A percentile compares a stretch with the other conserved stretches of the same genome.
These are phyloP conservation scores for Emmonsia crescens DNA, from an alignment of 2,329 filamentous ascomycete species.

Conservation along the genomic window DNA sequence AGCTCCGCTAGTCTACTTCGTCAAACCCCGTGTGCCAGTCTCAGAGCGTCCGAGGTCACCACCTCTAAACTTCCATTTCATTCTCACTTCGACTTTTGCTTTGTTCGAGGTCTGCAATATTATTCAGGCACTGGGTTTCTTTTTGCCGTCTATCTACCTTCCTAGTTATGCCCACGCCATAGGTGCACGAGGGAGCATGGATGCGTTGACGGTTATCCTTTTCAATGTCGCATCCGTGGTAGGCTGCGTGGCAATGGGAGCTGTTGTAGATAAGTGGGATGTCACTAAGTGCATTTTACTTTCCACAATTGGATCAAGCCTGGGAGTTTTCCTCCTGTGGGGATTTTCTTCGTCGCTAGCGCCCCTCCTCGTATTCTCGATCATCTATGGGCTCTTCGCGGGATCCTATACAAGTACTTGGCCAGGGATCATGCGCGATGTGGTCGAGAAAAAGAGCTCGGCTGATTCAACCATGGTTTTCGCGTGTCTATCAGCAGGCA, in stretches of 20 bases:
- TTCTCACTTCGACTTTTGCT: conserved; percentile 28
- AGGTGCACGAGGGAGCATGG: conserved; percentile 14
- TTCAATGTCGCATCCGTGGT: conserved; percentile 23
- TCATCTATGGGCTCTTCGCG: conserved; percentile 36
- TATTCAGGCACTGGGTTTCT: conserved; percentile 26
- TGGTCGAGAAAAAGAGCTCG: conserved; percentile 24
- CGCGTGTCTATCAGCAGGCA: conserved; percentile 37
- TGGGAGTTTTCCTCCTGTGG: conserved; percentile 38
- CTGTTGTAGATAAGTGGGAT: conserved; percentile 31
- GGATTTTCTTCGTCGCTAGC: conserved; percentile 34
- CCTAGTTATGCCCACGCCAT: conserved; percentile 25
- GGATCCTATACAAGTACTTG: conserved; percentile 35
- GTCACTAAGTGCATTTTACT: conserved; percentile 30
- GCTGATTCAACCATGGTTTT: conserved; percentile 41
- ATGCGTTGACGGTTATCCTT: conserved; percentile 19
- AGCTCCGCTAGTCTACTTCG: conserved; percentile 25
- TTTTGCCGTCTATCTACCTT: conserved; percentile 28
- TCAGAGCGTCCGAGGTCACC: conserved; percentile 7
- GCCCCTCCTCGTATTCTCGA: conserved; percentile 30
- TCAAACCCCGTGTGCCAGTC: conserved; percentile 19
- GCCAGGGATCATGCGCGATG: conserved; percentile 37
- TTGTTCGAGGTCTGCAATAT: conserved; percentile 38
- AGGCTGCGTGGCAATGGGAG: conserved; percentile 24
- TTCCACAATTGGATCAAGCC: conserved; percentile 29
- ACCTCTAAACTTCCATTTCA: conserved; percentile 23